A percentile compares a stretch with the other conserved stretches of the same genome.
Evolutionary conservation across 106 monocot genomes (phyloP).

Genomic region (Phalaenopsis equestris): DNA sequence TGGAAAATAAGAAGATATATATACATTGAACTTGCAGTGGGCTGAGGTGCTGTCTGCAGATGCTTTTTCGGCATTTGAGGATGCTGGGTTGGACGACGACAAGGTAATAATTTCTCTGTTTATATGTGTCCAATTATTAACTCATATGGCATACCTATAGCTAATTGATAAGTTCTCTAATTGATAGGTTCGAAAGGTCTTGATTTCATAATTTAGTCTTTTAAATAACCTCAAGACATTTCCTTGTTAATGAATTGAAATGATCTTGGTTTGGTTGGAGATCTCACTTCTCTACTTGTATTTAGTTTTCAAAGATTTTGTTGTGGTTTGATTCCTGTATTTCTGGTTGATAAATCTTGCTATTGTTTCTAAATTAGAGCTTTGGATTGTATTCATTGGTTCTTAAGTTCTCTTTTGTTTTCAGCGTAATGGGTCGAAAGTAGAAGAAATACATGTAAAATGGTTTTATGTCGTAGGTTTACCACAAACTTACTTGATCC

Average conservation of each 20-base stretch:
- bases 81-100: slow-evolving; percentile 78
- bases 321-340: too few relatives aligned
- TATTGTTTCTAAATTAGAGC: too few relatives aligned
- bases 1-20: neutral
- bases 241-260: neutral
- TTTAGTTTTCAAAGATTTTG: too few relatives aligned
- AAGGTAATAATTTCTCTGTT: slow-evolving; percentile 35
- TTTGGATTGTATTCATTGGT: too few relatives aligned
- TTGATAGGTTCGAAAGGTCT: neutral
- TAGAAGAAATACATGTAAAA: too few relatives aligned
- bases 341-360: too few relatives aligned
- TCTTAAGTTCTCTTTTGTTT: too few relatives aligned
- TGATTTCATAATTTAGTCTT: neutral
- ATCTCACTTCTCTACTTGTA: too few relatives aligned
- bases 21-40: slow-evolving; percentile 46
- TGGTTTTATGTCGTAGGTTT: too few relatives aligned
- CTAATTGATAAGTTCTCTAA: neutral
- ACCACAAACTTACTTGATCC: too few relatives aligned
- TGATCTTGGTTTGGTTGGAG: neutral
- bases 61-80: slow-evolving; percentile 98
- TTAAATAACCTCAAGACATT: neutral
- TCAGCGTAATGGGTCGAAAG: too few relatives aligned
- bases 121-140: neutral
- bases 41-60: slow-evolving; percentile 96
- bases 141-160: neutral